phyloP scores from a whole-genome alignment of 1,284 basidiomycete species.

The Uromyces viciae-fabae region DNA sequence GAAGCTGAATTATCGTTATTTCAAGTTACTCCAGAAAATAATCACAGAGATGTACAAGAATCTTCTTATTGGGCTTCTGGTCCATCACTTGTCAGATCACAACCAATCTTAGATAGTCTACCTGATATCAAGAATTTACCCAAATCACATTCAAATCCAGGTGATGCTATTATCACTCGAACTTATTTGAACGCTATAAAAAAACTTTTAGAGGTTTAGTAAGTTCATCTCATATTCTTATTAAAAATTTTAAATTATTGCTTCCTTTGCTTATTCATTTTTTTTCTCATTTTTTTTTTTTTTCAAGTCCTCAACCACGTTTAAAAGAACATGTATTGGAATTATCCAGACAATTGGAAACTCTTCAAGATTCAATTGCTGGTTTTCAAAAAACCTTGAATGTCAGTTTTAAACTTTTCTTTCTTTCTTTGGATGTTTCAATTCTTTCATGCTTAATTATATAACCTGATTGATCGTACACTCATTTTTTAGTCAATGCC shows the following conservation, averaged over 20 bases:
- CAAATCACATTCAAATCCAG: constrained; percentile 15
- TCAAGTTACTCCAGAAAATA: neutral
- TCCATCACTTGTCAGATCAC: neutral
- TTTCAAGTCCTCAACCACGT: constrained; percentile 37
- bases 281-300: too few species aligned
- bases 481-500: constrained; percentile 29
- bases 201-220: constrained; percentile 35
- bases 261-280: too few species aligned
- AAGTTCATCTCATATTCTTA: constrained; percentile 3
- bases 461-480: neutral
- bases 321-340: constrained; percentile 40
- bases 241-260: too few species aligned
- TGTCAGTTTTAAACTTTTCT: neutral
- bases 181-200: constrained; percentile 35
- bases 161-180: constrained; percentile 19
- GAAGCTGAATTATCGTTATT: constrained; percentile 39
- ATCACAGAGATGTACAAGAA: constrained; percentile 15
- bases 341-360: constrained; percentile 33
- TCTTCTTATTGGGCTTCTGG: neutral
- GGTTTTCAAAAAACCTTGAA: constrained; percentile 31
- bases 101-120: constrained; percentile 8
- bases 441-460: too few species aligned
- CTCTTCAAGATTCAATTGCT: constrained; percentile 37
- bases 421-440: neutral
- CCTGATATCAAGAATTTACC: constrained; percentile 9